Base-by-base conservation (phyloP, 495 filamentous ascomycete species). In the Hypomontagnella submonticulosa region DNA sequence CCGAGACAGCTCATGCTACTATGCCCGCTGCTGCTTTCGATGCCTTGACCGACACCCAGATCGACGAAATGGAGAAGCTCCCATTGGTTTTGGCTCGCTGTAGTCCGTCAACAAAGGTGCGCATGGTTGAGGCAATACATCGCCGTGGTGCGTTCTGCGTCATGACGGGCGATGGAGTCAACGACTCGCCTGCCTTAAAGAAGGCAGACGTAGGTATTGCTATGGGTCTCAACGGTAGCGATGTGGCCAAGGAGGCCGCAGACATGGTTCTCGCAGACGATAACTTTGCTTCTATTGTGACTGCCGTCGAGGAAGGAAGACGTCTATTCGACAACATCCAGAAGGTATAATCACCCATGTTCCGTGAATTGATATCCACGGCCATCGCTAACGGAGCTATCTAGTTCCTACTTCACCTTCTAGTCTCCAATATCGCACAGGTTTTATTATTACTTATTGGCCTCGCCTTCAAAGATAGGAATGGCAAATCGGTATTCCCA, bases 91-190 rank as follows among this genome's bases (percentile, higher is more conserved):
- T 92, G 67, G 88, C 90, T 66, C 84, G 89, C 48, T 91, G 88
- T 59, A 85, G 87, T 4, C 90, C 89, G 1, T 82, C 86, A 47
- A 91, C 88, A 18, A 92, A 92, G 71, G 86, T 92, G 32, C 86
- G 90, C 46, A 91, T 93, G 86, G 89, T 95, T 30, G 87, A 91
- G 48, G 88, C 89, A 4, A 73, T 93, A 53, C 89, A 91, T 58
- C 83, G 88, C 41, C 88, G 46, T 38, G 67, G 66, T 47, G 71
- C 70, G 36, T 76, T 90, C 63, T 88, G 85, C n/a, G 91, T 89
- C 30, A 92, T 96, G 83, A 93, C 92, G n/a, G 92, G 92, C 71
- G 92, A 95, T 58, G 92, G 92, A 58, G 91, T 95, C 54, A 96
- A 96, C 71, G 92, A 95, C 74, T 88, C 90, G 3, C 91, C 92